Percentiles rank a stretch among this genome's conserved stretches.
Conservation (phyloP, 75 land plant genomes). For the Pinus taeda region DNA sequence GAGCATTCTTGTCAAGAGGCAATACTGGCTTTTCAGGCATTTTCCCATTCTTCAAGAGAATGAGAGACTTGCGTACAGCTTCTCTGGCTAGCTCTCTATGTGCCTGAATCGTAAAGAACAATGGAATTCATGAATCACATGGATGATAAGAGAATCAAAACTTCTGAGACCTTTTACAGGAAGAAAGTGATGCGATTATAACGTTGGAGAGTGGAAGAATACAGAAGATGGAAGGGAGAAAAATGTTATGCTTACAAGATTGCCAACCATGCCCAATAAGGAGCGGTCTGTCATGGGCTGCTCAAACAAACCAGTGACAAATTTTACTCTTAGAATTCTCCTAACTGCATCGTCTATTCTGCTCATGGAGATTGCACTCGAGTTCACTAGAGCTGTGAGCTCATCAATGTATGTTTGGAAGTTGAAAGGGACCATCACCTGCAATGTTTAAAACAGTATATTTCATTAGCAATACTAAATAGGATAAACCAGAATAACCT, state of each 20-base stretch:
- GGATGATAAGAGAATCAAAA: background rate
- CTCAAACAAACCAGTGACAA: conserved; percentile 57
- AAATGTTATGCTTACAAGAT: conserved; percentile 17
- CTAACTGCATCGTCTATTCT: conserved; percentile 87
- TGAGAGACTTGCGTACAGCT: conserved; percentile 78
- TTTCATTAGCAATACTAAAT: background rate
- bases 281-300: conserved; percentile 59
- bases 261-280: conserved; percentile 44
- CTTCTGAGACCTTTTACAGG: background rate
- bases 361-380: conserved; percentile 48
- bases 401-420: conserved; percentile 56
- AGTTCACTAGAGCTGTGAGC: conserved; percentile 53
- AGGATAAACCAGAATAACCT: conserved; percentile 46
- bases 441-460: background rate
- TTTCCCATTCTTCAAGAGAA: conserved; percentile 83
- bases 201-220: no score
- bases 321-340: conserved; percentile 80
- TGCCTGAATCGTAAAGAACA: conserved; percentile 18
- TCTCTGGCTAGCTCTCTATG: conserved; percentile 68
- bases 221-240: background rate
- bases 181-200: background rate
- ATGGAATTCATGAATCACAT: background rate
- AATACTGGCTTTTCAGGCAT: conserved; percentile 41
- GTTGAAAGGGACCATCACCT: conserved; percentile 83
- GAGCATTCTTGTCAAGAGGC: conserved; percentile 62